A percentile compares a stretch with the other conserved stretches of the same genome.
Conservation (phyloP, 495 filamentous ascomycete genomes). For the Aspergillus ostianus region DNA sequence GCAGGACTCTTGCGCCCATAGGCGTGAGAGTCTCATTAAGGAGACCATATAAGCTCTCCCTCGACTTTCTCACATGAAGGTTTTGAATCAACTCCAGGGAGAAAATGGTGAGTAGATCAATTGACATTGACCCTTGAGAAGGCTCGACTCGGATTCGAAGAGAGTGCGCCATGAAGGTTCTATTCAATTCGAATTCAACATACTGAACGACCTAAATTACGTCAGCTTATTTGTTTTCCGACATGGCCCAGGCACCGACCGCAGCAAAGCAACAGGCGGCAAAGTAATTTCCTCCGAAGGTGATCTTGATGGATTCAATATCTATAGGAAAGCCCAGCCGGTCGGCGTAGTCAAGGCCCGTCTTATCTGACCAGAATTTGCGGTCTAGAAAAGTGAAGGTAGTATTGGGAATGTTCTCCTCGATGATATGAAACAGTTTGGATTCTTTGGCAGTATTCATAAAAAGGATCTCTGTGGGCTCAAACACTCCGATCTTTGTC, state of each 20-base stretch:
- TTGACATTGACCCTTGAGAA: conserved; percentile 92
- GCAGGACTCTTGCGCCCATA: conserved; percentile 79
- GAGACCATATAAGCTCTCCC: conserved; percentile 76
- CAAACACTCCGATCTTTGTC: conserved; percentile 76
- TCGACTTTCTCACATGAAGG: conserved; percentile 68
- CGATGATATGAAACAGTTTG: conserved; percentile 73
- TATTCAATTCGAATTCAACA: conserved; percentile 63
- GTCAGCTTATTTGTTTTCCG: conserved; percentile 9
- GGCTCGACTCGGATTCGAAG: conserved; percentile 83
- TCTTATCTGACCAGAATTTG: conserved; percentile 83
- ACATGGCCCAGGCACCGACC: conserved; percentile 45
- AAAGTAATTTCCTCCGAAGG: conserved; percentile 82
- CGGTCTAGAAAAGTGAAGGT: conserved; percentile 69
- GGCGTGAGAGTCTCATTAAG: conserved; percentile 83
- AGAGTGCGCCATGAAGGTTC: conserved; percentile 70
- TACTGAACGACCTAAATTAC: conserved; percentile 72
- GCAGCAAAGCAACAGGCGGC: conserved; percentile 87
- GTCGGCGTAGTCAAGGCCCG: conserved; percentile 76
- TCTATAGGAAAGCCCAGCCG: conserved; percentile 74
- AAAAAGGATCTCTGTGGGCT: conserved; percentile 73
- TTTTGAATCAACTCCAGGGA: conserved; percentile 92
- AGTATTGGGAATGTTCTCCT: conserved; percentile 58
- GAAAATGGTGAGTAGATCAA: conserved; percentile 80
- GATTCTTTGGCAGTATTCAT: conserved; percentile 69
- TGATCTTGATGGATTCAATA: conserved; percentile 72